Evolutionary conservation across 345 rosid genomes (phyloP), one percentile per base, ranked within the genome.

Genomic region (Clausena lansium): DNA sequence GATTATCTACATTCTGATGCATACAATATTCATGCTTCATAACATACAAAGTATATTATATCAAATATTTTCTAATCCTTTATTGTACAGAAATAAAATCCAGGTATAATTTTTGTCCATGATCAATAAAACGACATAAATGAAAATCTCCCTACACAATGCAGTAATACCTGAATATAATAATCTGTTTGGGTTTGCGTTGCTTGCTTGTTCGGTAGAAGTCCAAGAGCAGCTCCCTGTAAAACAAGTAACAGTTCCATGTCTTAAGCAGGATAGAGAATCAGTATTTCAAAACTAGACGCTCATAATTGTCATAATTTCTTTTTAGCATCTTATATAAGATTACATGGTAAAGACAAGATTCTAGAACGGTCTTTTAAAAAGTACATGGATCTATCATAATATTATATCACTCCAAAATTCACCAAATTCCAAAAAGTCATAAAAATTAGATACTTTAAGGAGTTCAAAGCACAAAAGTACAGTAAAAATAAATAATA

Each of bases 161-260:
- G 67, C 27, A 70, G 61, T 13, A 74, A 73, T 83, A 92, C 98
- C 98, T 92, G 90, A 95, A 95, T 58, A 93, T 77, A 67, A 95
- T 88, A 70, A 95, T 92, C 79, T 91, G 97, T 63, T 81, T 84
- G 28, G 98, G 98, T 87, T 93, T 95, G 25, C 71, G 73, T 38
- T 32, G 52, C 7, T 73, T 78, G 78, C 95, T 90, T 2, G 97
- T 89, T 67, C 54, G 52, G 80, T 73, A 93, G 82, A 93, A 95
- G 52, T 95, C 94, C 27, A 84, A 33, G 38, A 93, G 87, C 67
- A 92, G 78, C 80, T 95, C 98, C 76, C 95, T 95, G 84, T 25
- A 70, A 76, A 54, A 61, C 50, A 75, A 77, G 68, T 62, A 73
- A 79, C 19, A 77, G 58, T 55, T 65, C 20, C 60, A 60, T 50